These are phyloP conservation scores for Ogataea hybrid DNA, from an alignment of 1,139 yeast species.

Conservation along the genomic window DNA sequence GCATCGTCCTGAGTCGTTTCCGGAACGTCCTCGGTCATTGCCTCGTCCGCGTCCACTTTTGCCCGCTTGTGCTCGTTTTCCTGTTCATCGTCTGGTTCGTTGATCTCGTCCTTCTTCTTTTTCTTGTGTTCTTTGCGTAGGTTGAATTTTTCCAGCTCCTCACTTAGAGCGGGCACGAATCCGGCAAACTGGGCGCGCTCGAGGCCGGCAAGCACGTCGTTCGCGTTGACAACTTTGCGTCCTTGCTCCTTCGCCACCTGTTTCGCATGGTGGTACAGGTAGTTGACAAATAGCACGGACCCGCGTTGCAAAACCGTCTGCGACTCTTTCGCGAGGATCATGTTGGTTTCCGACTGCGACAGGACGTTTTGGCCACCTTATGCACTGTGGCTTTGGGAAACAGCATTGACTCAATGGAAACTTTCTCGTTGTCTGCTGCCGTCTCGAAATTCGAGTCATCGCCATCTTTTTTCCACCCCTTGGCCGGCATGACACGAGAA, in stretches of 20 bases:
- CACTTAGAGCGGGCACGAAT: constrained; percentile 52
- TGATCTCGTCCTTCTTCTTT: constrained; percentile 28
- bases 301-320: constrained; percentile 65
- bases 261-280: constrained; percentile 61
- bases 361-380: constrained; percentile 54
- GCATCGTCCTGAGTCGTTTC: constrained; percentile 11
- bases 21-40: background rate
- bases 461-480: constrained; percentile 78
- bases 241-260: constrained; percentile 48
- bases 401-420: constrained; percentile 62
- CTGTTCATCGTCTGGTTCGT: constrained; percentile 27
- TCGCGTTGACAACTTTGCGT: constrained; percentile 62
- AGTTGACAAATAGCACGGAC: constrained; percentile 72
- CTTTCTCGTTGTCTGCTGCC: constrained; percentile 52
- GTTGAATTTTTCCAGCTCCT: constrained; percentile 47
- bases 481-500: constrained; percentile 60
- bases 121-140: constrained; percentile 41
- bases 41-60: constrained; percentile 19
- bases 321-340: constrained; percentile 59
- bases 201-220: constrained; percentile 60
- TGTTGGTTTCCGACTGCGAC: constrained; percentile 21
- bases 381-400: constrained; percentile 65
- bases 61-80: constrained; percentile 18
- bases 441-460: constrained; percentile 52
- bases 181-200: constrained; percentile 54